Evolutionary conservation across 345 rosid species (phyloP), one percentile per base, ranked within the genome.

Genomic region (Eucalyptus brandiana): DNA sequence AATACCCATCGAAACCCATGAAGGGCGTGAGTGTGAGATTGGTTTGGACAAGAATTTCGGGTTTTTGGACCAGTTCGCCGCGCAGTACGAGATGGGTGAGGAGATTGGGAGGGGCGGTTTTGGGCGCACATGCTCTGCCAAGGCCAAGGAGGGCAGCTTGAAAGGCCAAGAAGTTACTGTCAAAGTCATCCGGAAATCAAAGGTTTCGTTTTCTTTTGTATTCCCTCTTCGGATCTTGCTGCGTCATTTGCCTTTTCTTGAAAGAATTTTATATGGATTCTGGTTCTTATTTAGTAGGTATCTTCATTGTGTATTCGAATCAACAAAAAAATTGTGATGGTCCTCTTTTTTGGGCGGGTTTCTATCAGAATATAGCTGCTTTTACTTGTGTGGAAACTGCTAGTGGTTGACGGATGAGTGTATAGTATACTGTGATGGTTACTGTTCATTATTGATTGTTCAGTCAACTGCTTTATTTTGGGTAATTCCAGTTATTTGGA

Each of bases 91-190:
- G 96, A 93, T 96, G 88, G 97, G 96, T 51, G 95, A 95, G 88
- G 99, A 96, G 80, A 96, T 96, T 88, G 99, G 99, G 34, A 94
- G 94, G 67, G 99, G 99, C 7, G 98, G 96, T 93, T 97, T 97
- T 89, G 99, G 99, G 44, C 92, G 94, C 88, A 96, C 97, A 91
- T 96, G 95, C 94, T 94, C 97, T 87, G 99, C 98, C 81, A 96
- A 92, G 72, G 97, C 92, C 88, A 96, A 92, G 89, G 96, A 95
- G 88, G 98, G 98, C 16, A 93, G 93, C 91, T 90, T 94, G 91
- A 97, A 96, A 89, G 98, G 96, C 88, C 97, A 94, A 86, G 96
- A 95, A 86, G 98, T 96, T 40, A 98, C 99, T 87, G 98, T 95
- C 89, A 97, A 97, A 95, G 97, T 97, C 89, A 93, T 97, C 89